A percentile compares a stretch with the other conserved stretches of the same genome.
Conservation (phyloP, 345 rosid genomes). For the Bruguiera gymnorhiza region DNA sequence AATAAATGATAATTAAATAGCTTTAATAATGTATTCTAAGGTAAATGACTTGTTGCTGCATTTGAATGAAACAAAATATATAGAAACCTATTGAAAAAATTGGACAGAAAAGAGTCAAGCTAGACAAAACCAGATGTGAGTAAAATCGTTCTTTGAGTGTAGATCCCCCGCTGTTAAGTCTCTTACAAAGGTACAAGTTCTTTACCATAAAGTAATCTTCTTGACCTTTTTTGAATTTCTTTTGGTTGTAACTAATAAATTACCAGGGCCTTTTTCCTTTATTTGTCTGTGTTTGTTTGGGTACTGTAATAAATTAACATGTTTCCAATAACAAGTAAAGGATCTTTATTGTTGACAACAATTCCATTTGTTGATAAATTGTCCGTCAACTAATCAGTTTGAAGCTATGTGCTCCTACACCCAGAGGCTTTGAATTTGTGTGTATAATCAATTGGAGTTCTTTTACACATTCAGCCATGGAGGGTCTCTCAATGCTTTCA, state of each 20-base stretch:
- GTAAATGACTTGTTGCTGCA: conserved; percentile 3
- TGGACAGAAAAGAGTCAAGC: conserved; percentile 7
- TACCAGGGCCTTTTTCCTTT: conserved; percentile 1
- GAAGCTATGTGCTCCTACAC: conserved; percentile 47
- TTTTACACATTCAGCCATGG: conserved; percentile 74
- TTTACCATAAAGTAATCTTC: conserved; percentile 6
- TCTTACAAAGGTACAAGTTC: conserved; percentile 7
- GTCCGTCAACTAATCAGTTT: conserved; percentile 41
- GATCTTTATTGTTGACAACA: conserved; percentile 13
- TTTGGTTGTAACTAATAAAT: conserved; percentile 2
- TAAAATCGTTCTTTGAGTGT: conserved; percentile 11
- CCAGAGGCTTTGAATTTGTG: conserved; percentile 68
- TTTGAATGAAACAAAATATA: neutral
- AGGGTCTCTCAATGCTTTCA: conserved; percentile 83
- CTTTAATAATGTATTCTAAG: neutral
- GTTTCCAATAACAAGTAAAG: conserved; percentile 7
- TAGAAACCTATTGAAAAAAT: neutral
- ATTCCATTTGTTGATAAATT: conserved; percentile 14
- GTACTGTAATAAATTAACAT: neutral
- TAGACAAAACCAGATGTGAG: conserved; percentile 14
- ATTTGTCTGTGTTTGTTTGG: conserved; percentile 3
- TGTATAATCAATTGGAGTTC: conserved; percentile 72
- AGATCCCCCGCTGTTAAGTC: conserved; percentile 7
- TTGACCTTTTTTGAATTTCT: conserved; percentile 4
- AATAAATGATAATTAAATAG: too few species aligned